Conservation (phyloP, 2,329 filamentous ascomycete genomes). For the Cryphonectria parasitica region DNA sequence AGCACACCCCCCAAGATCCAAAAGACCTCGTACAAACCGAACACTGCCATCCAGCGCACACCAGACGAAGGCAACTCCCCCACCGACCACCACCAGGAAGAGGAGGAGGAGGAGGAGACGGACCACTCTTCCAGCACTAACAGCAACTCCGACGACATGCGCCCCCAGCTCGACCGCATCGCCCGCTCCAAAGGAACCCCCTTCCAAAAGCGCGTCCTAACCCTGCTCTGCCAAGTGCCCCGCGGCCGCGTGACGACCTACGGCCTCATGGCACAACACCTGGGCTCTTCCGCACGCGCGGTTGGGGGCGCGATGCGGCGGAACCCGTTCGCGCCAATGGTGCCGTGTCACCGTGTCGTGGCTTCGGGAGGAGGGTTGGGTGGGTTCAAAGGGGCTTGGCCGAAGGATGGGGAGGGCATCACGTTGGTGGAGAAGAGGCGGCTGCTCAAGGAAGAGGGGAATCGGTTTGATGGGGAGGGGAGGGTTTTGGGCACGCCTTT, state of each 20-base stretch:
- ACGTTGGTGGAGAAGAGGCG: conserved; percentile 67
- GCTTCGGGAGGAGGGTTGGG: conserved; percentile 73
- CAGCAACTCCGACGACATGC: conserved; percentile 36
- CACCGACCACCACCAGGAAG: background rate
- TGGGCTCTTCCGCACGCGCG: conserved; percentile 73
- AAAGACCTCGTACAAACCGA: conserved; percentile 20
- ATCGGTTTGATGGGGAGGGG: conserved; percentile 63
- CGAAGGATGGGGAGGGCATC: conserved; percentile 62
- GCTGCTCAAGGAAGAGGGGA: conserved; percentile 66
- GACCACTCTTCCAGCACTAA: background rate
- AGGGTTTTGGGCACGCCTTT: conserved; percentile 63
- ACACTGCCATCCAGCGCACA: conserved; percentile 15
- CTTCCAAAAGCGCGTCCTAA: conserved; percentile 70
- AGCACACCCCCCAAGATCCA: conserved; percentile 12
- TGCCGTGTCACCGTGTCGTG: conserved; percentile 82
- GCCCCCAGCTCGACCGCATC: conserved; percentile 49
- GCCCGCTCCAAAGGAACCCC: conserved; percentile 49
- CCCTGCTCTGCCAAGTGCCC: conserved; percentile 77
- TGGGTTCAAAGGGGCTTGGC: conserved; percentile 71
- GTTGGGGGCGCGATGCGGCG: conserved; percentile 76
- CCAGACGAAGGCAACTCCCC: background rate
- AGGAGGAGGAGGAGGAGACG: background rate
- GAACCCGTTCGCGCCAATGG: conserved; percentile 82
- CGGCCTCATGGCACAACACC: conserved; percentile 67
- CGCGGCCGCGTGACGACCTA: conserved; percentile 78